Evolutionary conservation across 2,329 filamentous ascomycete genomes (phyloP).

Genomic region (Aspergillus sp.): DNA sequence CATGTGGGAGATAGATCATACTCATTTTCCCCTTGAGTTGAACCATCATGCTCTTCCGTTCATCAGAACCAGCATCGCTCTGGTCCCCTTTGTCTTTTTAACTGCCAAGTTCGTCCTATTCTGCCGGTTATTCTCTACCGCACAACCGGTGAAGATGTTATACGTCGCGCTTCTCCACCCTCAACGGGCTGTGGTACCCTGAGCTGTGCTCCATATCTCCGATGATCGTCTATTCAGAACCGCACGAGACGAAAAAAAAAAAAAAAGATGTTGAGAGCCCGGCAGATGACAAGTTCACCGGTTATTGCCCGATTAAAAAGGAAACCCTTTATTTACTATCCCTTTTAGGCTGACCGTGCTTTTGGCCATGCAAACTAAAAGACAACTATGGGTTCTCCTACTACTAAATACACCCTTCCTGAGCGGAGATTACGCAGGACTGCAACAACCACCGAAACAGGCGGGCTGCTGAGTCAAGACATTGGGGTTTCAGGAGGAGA

Average conservation of each 20-base stretch:
- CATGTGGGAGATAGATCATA: not conserved
- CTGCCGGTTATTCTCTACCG: not conserved
- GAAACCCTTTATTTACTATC: not conserved
- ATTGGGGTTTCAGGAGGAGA: no score
- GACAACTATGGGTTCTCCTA: not conserved
- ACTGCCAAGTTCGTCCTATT: not conserved
- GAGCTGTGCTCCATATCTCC: not conserved
- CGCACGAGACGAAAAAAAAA: not conserved
- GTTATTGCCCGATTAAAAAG: not conserved
- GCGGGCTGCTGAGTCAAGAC: no score
- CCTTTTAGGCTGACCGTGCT: not conserved
- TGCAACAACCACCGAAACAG: no score
- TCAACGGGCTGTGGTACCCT: not conserved
- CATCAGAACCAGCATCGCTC: not conserved
- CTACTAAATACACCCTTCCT: no score
- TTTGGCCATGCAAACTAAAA: not conserved
- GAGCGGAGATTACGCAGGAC: no score
- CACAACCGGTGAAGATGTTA: not conserved
- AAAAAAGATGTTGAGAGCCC: not conserved
- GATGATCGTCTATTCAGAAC: not conserved
- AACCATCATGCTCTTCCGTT: not conserved
- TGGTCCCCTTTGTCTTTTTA: not conserved
- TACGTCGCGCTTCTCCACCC: not conserved
- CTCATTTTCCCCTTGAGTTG: not conserved
- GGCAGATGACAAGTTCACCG: not conserved